phyloP scores from a whole-genome alignment of 2,329 filamentous ascomycete genomes.

The Aspergillus luchuensis region DNA sequence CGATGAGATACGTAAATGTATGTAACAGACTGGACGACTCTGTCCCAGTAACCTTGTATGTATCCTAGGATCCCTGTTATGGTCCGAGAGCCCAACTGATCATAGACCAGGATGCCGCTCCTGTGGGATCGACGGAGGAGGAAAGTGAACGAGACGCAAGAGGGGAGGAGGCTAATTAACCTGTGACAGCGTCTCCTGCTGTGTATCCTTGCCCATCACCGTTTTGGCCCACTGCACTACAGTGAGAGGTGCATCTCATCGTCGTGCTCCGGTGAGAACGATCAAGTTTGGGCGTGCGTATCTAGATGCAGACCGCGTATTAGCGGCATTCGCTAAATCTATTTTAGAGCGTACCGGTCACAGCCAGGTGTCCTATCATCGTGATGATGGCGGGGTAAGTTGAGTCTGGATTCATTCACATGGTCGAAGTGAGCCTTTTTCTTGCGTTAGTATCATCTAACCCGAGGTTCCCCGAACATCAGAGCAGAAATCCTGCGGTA shows the following conservation, averaged over 20 bases:
- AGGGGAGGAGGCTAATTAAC: neutral
- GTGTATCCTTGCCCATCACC: neutral
- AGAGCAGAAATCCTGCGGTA: neutral
- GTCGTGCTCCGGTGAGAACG: neutral
- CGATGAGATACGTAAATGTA: neutral
- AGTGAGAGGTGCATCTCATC: neutral
- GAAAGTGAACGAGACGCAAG: neutral
- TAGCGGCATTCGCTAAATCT: neutral
- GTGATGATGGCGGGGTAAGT: neutral
- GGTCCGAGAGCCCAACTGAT: neutral
- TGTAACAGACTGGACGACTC: neutral
- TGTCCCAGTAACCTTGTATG: neutral
- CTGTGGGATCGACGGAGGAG: neutral
- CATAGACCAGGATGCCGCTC: neutral
- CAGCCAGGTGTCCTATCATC: neutral
- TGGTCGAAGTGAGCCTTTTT: neutral
- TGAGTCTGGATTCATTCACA: neutral
- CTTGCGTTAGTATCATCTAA: neutral
- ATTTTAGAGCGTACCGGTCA: neutral
- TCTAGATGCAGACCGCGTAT: neutral
- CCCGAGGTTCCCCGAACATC: neutral
- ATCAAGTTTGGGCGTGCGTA: neutral
- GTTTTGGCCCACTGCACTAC: neutral
- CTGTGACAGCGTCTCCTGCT: neutral
- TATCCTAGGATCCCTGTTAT: neutral